A percentile compares a stretch with the other conserved stretches of the same genome.
phyloP scores from a whole-genome alignment of 305 asterid species.

The Vinca major region DNA sequence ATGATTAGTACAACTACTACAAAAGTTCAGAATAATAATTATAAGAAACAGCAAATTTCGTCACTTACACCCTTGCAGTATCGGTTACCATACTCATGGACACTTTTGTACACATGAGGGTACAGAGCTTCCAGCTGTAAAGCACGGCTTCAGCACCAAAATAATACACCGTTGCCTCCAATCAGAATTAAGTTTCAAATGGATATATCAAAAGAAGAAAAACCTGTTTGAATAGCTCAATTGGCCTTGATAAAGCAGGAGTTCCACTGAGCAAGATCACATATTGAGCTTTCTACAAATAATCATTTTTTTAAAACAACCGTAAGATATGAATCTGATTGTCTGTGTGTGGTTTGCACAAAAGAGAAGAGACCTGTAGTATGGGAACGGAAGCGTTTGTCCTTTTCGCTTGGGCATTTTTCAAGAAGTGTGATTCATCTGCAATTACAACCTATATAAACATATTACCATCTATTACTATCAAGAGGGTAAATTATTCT shows the following conservation, averaged over 20 bases:
- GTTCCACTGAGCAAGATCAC: constrained; percentile 91
- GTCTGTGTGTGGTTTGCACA: neutral
- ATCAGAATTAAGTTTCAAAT: neutral
- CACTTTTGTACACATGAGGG: constrained; percentile 76
- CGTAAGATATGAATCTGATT: neutral
- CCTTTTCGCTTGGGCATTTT: constrained; percentile 94
- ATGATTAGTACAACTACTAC: neutral
- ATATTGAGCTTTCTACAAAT: constrained; percentile 68
- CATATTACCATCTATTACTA: constrained; percentile 21
- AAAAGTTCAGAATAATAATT: constrained; percentile 10
- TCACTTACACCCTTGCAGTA: constrained; percentile 98
- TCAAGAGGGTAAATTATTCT: neutral
- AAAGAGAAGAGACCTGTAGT: constrained; percentile 51
- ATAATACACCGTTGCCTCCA: neutral
- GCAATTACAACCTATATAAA: constrained; percentile 79
- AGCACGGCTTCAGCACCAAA: constrained; percentile 15
- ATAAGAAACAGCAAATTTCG: constrained; percentile 14
- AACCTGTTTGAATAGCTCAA: constrained; percentile 93
- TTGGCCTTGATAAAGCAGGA: constrained; percentile 95
- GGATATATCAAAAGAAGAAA: neutral
- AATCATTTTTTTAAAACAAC: constrained; percentile 10
- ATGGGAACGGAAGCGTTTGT: constrained; percentile 78
- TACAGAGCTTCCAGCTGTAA: constrained; percentile 85
- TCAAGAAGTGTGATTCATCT: constrained; percentile 95
- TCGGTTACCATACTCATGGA: constrained; percentile 85